These are phyloP conservation scores for Lomentospora prolificans DNA, from an alignment of 2,329 filamentous ascomycete genomes.

Conservation along the genomic window DNA sequence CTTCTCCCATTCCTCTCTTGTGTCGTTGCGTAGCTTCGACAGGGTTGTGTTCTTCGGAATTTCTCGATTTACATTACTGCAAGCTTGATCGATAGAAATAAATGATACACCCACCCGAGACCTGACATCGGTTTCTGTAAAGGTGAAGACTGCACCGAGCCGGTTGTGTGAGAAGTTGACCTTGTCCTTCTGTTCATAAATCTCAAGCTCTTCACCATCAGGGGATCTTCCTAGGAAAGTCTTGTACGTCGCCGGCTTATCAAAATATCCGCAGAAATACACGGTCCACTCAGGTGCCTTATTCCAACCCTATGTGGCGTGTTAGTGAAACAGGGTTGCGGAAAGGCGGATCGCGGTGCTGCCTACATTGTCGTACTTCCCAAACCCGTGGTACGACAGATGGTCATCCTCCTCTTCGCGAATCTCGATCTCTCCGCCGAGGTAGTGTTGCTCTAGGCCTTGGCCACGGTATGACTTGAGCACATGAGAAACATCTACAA, in stretches of 20 bases:
- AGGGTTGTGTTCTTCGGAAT: slow-evolving; percentile 37
- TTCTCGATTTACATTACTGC: slow-evolving; percentile 45
- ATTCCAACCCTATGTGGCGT: slow-evolving; percentile 45
- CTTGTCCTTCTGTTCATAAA: slow-evolving; percentile 21
- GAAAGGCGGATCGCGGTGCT: neutral
- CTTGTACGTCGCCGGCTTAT: slow-evolving; percentile 31
- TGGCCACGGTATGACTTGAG: slow-evolving; percentile 51
- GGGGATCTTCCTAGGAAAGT: slow-evolving; percentile 30
- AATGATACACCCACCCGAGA: slow-evolving; percentile 60
- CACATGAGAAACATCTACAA: slow-evolving; percentile 59
- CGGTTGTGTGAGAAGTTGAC: slow-evolving; percentile 25
- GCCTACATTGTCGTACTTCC: slow-evolving; percentile 51
- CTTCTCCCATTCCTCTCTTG: slow-evolving; percentile 47
- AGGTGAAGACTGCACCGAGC: slow-evolving; percentile 46
- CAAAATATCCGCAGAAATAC: slow-evolving; percentile 54
- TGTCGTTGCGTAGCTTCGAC: slow-evolving; percentile 32
- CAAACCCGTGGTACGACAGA: slow-evolving; percentile 46
- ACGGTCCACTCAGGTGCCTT: slow-evolving; percentile 51
- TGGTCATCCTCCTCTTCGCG: slow-evolving; percentile 24
- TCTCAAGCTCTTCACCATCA: slow-evolving; percentile 19
- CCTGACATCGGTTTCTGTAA: slow-evolving; percentile 32
- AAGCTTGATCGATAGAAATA: slow-evolving; percentile 52
- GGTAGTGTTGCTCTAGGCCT: slow-evolving; percentile 52
- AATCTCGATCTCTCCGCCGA: slow-evolving; percentile 47
- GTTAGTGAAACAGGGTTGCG: neutral